Conservation (phyloP, 768 basidiomycete genomes). For the Pleurotus giganteus region DNA sequence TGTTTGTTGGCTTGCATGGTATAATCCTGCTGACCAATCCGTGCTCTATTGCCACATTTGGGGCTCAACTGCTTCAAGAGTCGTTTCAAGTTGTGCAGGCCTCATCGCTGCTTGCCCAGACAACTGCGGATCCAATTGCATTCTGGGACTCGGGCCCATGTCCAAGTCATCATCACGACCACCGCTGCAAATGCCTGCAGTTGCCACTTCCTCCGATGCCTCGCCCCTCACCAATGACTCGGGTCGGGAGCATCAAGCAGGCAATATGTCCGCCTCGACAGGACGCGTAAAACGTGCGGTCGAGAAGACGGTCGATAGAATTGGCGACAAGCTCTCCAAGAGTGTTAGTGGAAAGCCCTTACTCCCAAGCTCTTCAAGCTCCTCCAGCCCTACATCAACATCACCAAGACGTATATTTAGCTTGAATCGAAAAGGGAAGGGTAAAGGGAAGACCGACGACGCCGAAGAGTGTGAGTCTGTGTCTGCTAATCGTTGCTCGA, state of each 20-base stretch:
- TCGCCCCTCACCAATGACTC: constrained; percentile 28
- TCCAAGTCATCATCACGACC: constrained; percentile 20
- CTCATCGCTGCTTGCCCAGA: not conserved
- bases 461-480: not conserved
- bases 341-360: constrained; percentile 47
- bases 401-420: constrained; percentile 54
- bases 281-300: constrained; percentile 54
- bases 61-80: not conserved
- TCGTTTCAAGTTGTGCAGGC: not conserved
- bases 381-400: constrained; percentile 26
- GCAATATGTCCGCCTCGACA: constrained; percentile 28
- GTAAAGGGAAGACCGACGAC: constrained; percentile 35
- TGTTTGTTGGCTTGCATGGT: too few species aligned
- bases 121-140: constrained; percentile 9
- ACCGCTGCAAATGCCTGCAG: constrained; percentile 22
- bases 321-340: constrained; percentile 63
- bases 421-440: constrained; percentile 50
- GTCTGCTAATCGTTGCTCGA: constrained; percentile 24
- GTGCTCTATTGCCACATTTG: constrained; percentile 1
- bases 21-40: not conserved
- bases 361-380: constrained; percentile 24
- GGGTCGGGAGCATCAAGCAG: constrained; percentile 16
- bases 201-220: constrained; percentile 31
- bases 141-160: constrained; percentile 18
- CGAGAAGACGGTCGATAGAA: constrained; percentile 47